Base-by-base conservation (phyloP, 495 filamentous ascomycete genomes). In the Aspergillus funiculosus region DNA sequence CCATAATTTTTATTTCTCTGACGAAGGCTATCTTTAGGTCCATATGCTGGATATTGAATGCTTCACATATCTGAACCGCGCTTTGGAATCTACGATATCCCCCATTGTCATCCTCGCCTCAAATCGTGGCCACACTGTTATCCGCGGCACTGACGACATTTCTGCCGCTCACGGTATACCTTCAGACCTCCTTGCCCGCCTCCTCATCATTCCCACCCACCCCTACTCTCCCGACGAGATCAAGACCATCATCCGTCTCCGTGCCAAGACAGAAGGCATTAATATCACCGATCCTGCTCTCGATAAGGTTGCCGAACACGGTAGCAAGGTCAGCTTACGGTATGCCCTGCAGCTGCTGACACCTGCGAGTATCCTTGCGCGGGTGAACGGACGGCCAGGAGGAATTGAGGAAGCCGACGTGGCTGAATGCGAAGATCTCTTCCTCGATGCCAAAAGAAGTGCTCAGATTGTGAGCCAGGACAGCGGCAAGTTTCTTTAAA, bases 41-140 rank as follows among this genome's bases (percentile, higher is more conserved):
- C 91, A 98, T 72, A 98, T 96, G 91, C 86, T 98, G 50, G 92
- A 98, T 60, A 84, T 98, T 39, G 92, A 98, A 72, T 91, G 87
- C 78, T 98, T 96, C 72, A 96, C 92, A 50, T 98, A 95, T 71
- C 81, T 98, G 56, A 95, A 95, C 74, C 89, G 90, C 57, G 92
- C 92, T 1, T 80, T 98, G 26, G 92, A 98, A 72, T 86, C 86
- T 30, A 72, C 81, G 51, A 92, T 98, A 58, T 87, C 91, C 5
- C 92, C 92, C 13, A 94, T 96, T 53, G 92, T 98, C 48, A 94
- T 97, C 48, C 85, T 98, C 21, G 92, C 92, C 49, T 96, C 90
- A 27, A 98, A 98, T 68, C 85, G 92, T 48, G 92, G 92, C 47
- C 81, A 89, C 72, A 85, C 84, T 45, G 82, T 87, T 31, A 92